Base-by-base conservation (phyloP, 352 stramenopile genomes). In the Chrysophaeum taylorii region DNA sequence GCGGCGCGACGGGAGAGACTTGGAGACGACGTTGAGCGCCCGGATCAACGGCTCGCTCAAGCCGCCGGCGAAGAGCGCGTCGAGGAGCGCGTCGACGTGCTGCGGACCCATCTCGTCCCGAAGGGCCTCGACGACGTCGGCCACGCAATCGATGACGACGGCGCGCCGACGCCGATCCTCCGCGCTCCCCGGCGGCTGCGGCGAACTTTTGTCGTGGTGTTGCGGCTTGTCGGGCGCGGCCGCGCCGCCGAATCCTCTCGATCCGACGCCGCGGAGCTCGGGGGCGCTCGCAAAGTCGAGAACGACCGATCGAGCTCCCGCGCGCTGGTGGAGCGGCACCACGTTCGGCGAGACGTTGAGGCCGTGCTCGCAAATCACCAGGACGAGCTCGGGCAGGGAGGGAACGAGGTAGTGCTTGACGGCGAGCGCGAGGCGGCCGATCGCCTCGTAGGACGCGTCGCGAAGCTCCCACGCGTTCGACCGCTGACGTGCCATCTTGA, bases 41-140 rank as follows among this genome's bases (percentile, higher is more conserved):
- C 89, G 81, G 36, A 95, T 85, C 0, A 96, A 78, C 48, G 88
- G 81, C 43, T 91, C 81, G n/a, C 81, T 93, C 0, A 96, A 78
- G 0, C 90, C 91, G 15, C 82, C 70, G 21, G 62, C 53, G 61
- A 85, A 83, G 54, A 85, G 79, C 14, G 78, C 53, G 39, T 78
- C 77, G 14, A 85, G 41, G 7, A 85, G 67, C 4, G 31, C 31
- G 43, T 75, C 45, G 16, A 80, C 33, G 31, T 70, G 62, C 12
- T 77, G 43, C 38, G 50, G 50, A 38, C 71, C 38, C 23, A 84
- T 41, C 29, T 64, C 21, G 5, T 70, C 69, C 31, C 77, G 75
- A 9, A 85, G 37, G 7, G 76, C 79, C 66, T 75, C 25, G 4
- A 78, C 73, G 0, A 84, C 74, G 61, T 81, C 79, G 2, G 79